A percentile compares a stretch with the other conserved stretches of the same genome.
phyloP scores from a whole-genome alignment of 805 yeast species.

The Ogataea polymorpha region DNA sequence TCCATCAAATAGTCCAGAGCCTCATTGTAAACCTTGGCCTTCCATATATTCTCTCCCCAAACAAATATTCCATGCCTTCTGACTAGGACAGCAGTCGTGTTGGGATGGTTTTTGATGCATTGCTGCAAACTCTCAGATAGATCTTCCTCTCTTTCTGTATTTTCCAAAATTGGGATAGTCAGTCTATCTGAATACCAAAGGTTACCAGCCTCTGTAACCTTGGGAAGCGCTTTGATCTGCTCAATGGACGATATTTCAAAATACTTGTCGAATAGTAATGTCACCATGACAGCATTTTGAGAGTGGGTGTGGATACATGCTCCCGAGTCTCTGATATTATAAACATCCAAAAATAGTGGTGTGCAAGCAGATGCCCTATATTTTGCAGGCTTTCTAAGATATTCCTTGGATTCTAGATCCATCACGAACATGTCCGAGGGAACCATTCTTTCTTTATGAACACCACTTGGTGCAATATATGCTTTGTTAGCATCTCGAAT shows the following conservation, averaged over 20 bases:
- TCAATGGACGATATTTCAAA: conserved; percentile 80
- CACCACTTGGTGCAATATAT: conserved; percentile 92
- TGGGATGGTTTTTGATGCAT: conserved; percentile 69
- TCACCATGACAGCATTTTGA: conserved; percentile 78
- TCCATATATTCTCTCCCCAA: conserved; percentile 94
- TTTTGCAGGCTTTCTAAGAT: conserved; percentile 56
- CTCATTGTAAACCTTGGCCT: conserved; percentile 90
- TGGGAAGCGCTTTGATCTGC: conserved; percentile 90
- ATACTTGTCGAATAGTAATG: conserved; percentile 65
- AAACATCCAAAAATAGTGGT: conserved; percentile 77
- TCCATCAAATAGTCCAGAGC: conserved; percentile 88
- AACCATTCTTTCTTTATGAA: conserved; percentile 83
- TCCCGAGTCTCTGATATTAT: conserved; percentile 65
- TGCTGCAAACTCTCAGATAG: conserved; percentile 61
- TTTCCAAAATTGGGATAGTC: conserved; percentile 86
- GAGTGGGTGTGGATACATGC: conserved; percentile 97
- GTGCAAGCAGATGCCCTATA: conserved; percentile 94
- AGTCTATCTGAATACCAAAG: conserved; percentile 70
- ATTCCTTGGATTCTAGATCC: conserved; percentile 49
- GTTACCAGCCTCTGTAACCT: conserved; percentile 61
- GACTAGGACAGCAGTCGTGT: conserved; percentile 81
- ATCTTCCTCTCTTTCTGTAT: conserved; percentile 85
- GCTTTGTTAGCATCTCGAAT: conserved; percentile 56
- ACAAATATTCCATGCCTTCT: conserved; percentile 93
- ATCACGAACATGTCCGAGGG: conserved; percentile 82